phyloP scores from a whole-genome alignment of 1,284 basidiomycete species.

The Trichosporon coremiiforme region DNA sequence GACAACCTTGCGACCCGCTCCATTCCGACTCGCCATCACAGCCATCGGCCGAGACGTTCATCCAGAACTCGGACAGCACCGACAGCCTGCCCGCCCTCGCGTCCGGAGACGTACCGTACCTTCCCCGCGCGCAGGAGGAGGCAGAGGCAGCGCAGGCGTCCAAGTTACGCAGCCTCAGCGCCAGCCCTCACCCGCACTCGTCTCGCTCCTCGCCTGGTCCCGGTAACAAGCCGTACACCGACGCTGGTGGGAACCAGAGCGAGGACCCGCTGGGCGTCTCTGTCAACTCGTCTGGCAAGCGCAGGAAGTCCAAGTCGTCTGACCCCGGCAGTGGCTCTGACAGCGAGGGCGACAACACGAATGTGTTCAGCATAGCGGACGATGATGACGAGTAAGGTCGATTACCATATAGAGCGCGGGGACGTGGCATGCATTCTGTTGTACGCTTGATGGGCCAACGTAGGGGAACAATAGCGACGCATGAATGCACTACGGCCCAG shows the following conservation, averaged over 20 bases:
- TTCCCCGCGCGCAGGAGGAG: constrained; percentile 14
- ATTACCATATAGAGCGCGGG: neutral
- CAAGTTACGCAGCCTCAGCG: constrained; percentile 13
- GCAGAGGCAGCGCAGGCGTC: constrained; percentile 20
- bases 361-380: constrained; percentile 17
- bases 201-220: neutral
- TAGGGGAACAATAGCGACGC: neutral
- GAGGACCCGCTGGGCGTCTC: constrained; percentile 11
- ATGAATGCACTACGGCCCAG: neutral
- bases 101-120: constrained; percentile 26
- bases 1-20: constrained; percentile 16
- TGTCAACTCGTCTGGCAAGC: neutral
- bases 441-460: neutral
- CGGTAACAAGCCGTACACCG: neutral
- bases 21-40: constrained; percentile 19
- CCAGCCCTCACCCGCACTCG: neutral
- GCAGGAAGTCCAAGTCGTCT: neutral
- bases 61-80: constrained; percentile 45
- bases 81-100: constrained; percentile 45
- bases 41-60: constrained; percentile 46
- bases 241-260: constrained; percentile 6
- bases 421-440: constrained; percentile 8
- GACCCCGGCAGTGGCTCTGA: neutral
- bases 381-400: neutral
- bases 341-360: neutral